phyloP scores from a whole-genome alignment of 495 filamentous ascomycete species.

The Friedmanniomyces endolithicus region DNA sequence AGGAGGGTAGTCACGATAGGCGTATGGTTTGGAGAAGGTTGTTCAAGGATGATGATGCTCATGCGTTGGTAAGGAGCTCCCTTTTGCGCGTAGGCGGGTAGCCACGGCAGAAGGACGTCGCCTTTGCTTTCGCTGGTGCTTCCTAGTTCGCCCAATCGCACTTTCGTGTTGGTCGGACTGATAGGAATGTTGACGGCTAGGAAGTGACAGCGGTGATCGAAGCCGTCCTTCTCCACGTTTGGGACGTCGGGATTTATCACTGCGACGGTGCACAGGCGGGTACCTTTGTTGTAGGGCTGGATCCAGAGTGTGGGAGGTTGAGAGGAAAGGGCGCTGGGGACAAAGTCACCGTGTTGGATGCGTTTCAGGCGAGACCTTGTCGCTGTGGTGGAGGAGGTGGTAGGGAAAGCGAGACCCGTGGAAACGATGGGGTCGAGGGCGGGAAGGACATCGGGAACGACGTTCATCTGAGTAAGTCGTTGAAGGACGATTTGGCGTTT shows the following conservation, averaged over 20 bases:
- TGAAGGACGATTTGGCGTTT: slow-evolving; percentile 65
- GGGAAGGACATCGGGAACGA: slow-evolving; percentile 88
- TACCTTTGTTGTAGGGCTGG: slow-evolving; percentile 69
- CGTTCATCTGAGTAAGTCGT: slow-evolving; percentile 74
- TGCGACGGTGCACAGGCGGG: slow-evolving; percentile 68
- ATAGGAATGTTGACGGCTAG: slow-evolving; percentile 58
- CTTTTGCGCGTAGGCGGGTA: slow-evolving; percentile 76
- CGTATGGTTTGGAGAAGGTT: slow-evolving; percentile 37
- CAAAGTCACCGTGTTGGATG: slow-evolving; percentile 62
- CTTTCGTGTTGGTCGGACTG: slow-evolving; percentile 40
- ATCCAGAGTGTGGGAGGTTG: slow-evolving; percentile 60
- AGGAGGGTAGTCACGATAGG: background rate
- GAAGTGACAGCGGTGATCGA: slow-evolving; percentile 72
- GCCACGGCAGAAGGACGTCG: slow-evolving; percentile 58
- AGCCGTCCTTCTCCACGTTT: slow-evolving; percentile 59
- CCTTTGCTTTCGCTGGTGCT: slow-evolving; percentile 44
- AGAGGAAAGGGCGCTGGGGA: slow-evolving; percentile 58
- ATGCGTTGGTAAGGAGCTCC: slow-evolving; percentile 85
- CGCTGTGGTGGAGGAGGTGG: slow-evolving; percentile 8
- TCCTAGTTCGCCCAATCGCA: slow-evolving; percentile 41
- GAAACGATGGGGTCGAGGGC: slow-evolving; percentile 66
- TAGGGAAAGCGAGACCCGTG: slow-evolving; percentile 68
- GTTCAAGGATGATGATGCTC: slow-evolving; percentile 69
- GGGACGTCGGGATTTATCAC: slow-evolving; percentile 89
- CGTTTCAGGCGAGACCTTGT: background rate